Evolutionary conservation across 768 basidiomycete species (phyloP), one percentile per base, ranked within the genome.

Genomic region (Macrolepiota dolichaula): DNA sequence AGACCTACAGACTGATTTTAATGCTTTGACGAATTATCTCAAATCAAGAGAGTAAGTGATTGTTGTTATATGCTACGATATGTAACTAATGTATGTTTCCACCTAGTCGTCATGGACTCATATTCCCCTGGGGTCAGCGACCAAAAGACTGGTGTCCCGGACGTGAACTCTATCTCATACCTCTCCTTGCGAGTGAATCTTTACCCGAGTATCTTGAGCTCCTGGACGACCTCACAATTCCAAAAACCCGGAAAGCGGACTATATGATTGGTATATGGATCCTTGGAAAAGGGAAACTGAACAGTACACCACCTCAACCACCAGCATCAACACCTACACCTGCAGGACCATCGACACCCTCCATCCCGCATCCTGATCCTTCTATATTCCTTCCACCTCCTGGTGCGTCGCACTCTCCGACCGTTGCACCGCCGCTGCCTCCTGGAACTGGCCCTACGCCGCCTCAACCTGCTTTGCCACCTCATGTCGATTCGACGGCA

Each of bases 191-290:
- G 24, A 79, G 74, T 29, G 81, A 88, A 53, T 79, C 86, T 0
- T 74, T 95, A 1, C 94, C 94, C 0, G 94, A 96, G 61, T 96
- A 86, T 67, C 81, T 96, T 65, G 92, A 94, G 66, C 77, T 96
- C 1, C 72, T 94, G 51, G 94, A 96, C 65, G 80, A 90, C 27
- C 79, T 94, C 50, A 79, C 78, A 59, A 71, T 96, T 1, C 90
- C 92, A 13, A 85, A 82, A 66, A 69, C 74, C 10, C 81, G 94
- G 29, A 80, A 72, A n/a, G 70, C 74, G 2, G 84, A 92, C 68
- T 86, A 86, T 62, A 79, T 96, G 40, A 76, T 96, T 47, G 91
- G 90, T 24, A 85, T 96, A 13, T 94, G 92, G 85, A 82, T 96
- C n/a, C 78, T 95, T 17, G 84, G 82, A 67, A 94, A 89, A 71